Evolutionary conservation across 331 rosid species (phyloP).

Genomic region (Prunus yedoensis): DNA sequence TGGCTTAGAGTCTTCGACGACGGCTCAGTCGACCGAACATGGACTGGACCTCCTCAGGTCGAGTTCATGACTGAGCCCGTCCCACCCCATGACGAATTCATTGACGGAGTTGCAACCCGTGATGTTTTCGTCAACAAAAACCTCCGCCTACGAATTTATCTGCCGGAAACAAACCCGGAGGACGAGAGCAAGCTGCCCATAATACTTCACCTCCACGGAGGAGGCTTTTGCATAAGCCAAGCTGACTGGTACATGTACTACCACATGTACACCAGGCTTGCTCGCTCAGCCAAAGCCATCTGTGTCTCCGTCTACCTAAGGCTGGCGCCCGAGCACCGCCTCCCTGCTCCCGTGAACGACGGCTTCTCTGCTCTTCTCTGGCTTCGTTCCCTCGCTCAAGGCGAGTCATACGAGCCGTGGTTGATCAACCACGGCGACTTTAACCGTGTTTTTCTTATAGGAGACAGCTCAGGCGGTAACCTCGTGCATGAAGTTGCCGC

Average conservation of each 20-base stretch:
- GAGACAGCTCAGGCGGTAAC: conserved; percentile 73
- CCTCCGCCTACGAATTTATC: conserved; percentile 42
- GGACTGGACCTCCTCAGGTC: conserved; percentile 53
- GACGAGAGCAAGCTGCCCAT: conserved; percentile 40
- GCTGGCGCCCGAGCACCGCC: conserved; percentile 61
- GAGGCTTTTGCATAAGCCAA: conserved; percentile 70
- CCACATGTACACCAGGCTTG: conserved; percentile 37
- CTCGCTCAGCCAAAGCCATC: conserved; percentile 36
- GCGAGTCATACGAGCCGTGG: conserved; percentile 26
- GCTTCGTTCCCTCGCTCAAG: conserved; percentile 28
- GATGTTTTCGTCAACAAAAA: conserved; percentile 27
- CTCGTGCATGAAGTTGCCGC: conserved; percentile 60
- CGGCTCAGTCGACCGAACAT: conserved; percentile 67
- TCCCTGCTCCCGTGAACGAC: conserved; percentile 56
- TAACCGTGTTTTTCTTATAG: conserved; percentile 55
- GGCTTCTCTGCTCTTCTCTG: conserved; percentile 47
- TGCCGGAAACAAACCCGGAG: conserved; percentile 28
- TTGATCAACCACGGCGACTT: conserved; percentile 39
- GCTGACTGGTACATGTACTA: conserved; percentile 67
- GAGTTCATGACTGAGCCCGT: conserved; percentile 56
- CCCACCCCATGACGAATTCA: conserved; percentile 45
- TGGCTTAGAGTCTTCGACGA: conserved; percentile 64
- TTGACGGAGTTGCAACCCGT: conserved; percentile 44
- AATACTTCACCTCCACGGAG: conserved; percentile 69
- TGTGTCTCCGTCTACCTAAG: conserved; percentile 50